A percentile compares a stretch with the other conserved stretches of the same genome.
These are phyloP conservation scores for Dictyostelium firmibasis DNA, from an alignment of 78 protist species.

Conservation along the genomic window DNA sequence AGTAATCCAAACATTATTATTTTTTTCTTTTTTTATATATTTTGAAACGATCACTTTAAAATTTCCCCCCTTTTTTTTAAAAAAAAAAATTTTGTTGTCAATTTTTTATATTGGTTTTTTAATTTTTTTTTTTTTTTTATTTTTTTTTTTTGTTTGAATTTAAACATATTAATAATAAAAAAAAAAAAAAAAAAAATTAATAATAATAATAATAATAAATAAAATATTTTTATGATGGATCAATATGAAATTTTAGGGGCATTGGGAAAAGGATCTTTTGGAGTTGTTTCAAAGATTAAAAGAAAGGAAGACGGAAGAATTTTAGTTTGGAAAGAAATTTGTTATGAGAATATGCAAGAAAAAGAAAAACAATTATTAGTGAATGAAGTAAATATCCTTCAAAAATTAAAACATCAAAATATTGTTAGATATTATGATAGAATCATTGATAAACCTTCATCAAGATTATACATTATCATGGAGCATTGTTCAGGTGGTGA, in stretches of 20 bases:
- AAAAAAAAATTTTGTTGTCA: background rate
- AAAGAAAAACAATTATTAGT: slow-evolving; percentile 92
- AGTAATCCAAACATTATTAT: too few species aligned
- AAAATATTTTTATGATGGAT: slow-evolving; percentile 34
- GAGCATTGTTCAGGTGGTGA: slow-evolving; percentile 97
- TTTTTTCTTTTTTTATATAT: too few species aligned
- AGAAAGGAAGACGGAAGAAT: slow-evolving; percentile 80
- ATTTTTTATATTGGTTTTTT: too few species aligned
- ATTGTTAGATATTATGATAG: slow-evolving; percentile 94
- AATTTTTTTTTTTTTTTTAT: background rate
- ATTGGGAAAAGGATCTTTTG: slow-evolving; percentile 90
- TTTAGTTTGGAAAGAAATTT: slow-evolving; percentile 92
- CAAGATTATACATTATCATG: slow-evolving; percentile 89
- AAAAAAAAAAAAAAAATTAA: background rate
- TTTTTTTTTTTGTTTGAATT: background rate
- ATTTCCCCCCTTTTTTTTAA: background rate
- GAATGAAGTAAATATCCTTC: slow-evolving; percentile 92
- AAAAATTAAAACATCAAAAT: slow-evolving; percentile 89
- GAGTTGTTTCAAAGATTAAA: slow-evolving; percentile 75
- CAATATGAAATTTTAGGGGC: slow-evolving; percentile 62
- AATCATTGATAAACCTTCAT: slow-evolving; percentile 74
- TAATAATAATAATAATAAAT: background rate
- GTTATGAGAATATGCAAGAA: slow-evolving; percentile 90
- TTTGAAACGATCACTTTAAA: background rate
- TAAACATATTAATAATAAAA: too few species aligned